A percentile compares a stretch with the other conserved stretches of the same genome.
Evolutionary conservation across 2,329 filamentous ascomycete species (phyloP).

Genomic region (Magnaporthiopsis incrustans): DNA sequence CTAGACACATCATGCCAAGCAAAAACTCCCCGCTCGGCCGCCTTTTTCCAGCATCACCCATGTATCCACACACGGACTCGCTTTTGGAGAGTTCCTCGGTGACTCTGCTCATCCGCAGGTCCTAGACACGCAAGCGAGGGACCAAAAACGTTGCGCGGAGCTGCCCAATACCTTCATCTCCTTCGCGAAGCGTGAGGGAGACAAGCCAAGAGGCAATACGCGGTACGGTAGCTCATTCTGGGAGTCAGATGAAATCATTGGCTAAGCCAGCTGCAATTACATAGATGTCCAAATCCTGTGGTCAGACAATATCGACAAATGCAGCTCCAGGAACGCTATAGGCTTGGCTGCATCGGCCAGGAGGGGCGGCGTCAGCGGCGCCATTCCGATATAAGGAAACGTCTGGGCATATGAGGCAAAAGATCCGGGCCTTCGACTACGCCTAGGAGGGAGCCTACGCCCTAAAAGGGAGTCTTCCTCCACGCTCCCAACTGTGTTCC

Average conservation of each 20-base stretch:
- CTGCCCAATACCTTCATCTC: background rate
- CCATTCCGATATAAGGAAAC: background rate
- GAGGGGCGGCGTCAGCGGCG: no score
- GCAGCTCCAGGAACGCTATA: background rate
- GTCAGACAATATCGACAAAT: background rate
- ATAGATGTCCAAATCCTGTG: no score
- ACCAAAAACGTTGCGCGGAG: no score
- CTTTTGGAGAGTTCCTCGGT: no score
- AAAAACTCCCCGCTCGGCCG: no score
- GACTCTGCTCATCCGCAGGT: background rate
- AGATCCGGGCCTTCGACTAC: no score
- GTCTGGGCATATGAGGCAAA: background rate
- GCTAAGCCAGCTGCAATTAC: background rate
- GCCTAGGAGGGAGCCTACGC: no score
- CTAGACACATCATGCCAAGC: background rate
- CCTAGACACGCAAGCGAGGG: no score
- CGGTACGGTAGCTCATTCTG: background rate
- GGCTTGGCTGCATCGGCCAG: background rate
- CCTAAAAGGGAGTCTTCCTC: background rate
- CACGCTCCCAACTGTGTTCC: background rate
- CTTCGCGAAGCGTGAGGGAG: background rate
- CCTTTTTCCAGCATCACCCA: background rate
- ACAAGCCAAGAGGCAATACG: background rate
- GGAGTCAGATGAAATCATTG: background rate
- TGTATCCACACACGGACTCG: background rate